These are phyloP conservation scores for Colletotrichum coccodes DNA, from an alignment of 2,329 filamentous ascomycete species.

Conservation along the genomic window DNA sequence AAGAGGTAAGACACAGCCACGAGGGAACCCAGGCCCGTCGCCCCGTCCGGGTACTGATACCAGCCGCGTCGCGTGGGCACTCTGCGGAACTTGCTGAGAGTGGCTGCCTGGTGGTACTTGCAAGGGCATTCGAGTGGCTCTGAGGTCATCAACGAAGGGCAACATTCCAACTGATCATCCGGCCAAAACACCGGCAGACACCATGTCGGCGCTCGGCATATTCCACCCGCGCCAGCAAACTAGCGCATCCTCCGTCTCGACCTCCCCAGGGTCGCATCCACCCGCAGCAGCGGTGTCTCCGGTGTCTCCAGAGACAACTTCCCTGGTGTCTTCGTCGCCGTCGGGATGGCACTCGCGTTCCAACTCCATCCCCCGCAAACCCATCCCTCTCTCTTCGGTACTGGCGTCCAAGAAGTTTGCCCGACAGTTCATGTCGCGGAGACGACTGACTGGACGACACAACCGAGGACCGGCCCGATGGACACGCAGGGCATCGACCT, in stretches of 20 bases:
- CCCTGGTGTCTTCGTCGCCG: neutral
- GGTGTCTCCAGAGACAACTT: neutral
- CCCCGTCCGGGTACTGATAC: neutral
- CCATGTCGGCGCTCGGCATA: conserved; percentile 9
- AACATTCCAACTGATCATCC: conserved; percentile 12
- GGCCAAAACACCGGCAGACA: neutral
- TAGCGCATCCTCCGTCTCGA: conserved; percentile 14
- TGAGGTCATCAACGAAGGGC: neutral
- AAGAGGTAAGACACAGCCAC: neutral
- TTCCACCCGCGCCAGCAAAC: neutral
- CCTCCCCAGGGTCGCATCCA: neutral
- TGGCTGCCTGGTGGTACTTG: conserved; percentile 15
- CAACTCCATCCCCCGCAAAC: conserved; percentile 7
- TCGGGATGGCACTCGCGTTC: neutral
- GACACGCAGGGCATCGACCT: conserved; percentile 28
- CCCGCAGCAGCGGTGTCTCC: neutral
- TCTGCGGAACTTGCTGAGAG: neutral
- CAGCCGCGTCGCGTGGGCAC: neutral
- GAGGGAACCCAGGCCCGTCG: neutral
- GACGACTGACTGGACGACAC: neutral
- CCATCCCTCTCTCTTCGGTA: neutral
- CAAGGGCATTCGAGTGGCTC: neutral
- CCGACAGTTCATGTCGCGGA: conserved; percentile 9
- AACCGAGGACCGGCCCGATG: conserved; percentile 8
- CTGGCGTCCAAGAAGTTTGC: neutral